Base-by-base conservation (phyloP, 352 stramenopile genomes). In the Phytophthora vignae region DNA sequence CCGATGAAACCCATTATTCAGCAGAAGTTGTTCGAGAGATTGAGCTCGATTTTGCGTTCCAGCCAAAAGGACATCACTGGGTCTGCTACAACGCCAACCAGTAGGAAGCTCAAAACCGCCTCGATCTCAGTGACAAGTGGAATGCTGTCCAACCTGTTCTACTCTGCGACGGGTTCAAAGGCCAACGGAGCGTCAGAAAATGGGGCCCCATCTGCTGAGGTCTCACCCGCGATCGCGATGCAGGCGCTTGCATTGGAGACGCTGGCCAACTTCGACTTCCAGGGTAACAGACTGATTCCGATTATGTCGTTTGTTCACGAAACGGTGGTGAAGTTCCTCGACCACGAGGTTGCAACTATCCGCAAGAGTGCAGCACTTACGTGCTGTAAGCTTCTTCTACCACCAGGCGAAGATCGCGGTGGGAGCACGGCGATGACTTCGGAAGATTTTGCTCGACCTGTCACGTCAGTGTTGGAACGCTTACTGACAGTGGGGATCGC, bases 271-370 rank as follows among this genome's bases (percentile, higher is more conserved):
- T 96, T 96, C 64, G 88, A 96, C 54, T 96, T 96, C 54, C 84
- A 92, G 40, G 88, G 88, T 19, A 96, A 94, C 55, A 87, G 88
- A 17, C 77, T 90, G 27, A 94, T 96, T 42, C 90, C 90, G 10
- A 90, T 96, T 74, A 90, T 96, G 84, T 86, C 94, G 58, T 95
- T 95, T 72, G 88, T 96, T 46, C 90, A 96, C 54, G 86, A 95
- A 69, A 93, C 84, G 5, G 90, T 96, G 22, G 90, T 95, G 4
- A 95, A 94, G 49, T 96, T 96, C 56, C 76, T 96, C 14, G 90
- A 96, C 42, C 88, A 96, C 61, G 90, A 96, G 50, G 85, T 93
- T 40, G 85, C 88, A 3, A 84, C 82, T 29, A 95, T 96, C 36
- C 90, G 90, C n/a, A 91, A 92, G 49, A 94, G 85, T 46, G 90